phyloP scores from a whole-genome alignment of 2,329 filamentous ascomycete species.

The Pseudogymnoascus sp. region DNA sequence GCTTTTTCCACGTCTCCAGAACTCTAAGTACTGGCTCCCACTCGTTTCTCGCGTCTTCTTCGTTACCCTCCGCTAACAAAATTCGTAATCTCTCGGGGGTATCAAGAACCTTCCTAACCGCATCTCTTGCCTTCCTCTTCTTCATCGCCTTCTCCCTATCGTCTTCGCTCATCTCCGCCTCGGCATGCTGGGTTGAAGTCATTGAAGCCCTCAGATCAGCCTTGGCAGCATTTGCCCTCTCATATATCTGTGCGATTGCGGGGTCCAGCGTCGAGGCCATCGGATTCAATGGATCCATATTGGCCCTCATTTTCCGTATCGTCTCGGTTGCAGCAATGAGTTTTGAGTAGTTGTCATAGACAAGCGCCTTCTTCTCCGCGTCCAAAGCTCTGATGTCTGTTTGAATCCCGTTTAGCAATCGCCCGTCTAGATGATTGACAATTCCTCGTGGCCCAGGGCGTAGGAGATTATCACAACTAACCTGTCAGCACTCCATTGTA shows the following conservation, averaged over 20 bases:
- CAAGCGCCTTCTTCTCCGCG: constrained; percentile 90
- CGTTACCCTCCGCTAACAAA: constrained; percentile 50
- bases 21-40: constrained; percentile 36
- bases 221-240: constrained; percentile 23
- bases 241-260: constrained; percentile 66
- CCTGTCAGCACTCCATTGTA: constrained; percentile 61
- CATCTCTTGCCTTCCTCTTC: neutral
- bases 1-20: constrained; percentile 27
- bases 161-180: constrained; percentile 35
- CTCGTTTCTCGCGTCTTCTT: constrained; percentile 49
- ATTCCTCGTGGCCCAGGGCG: neutral
- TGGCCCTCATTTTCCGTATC: constrained; percentile 77
- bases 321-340: constrained; percentile 94
- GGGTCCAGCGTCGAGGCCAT: constrained; percentile 64
- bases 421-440: neutral
- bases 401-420: neutral
- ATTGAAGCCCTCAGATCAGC: constrained; percentile 22
- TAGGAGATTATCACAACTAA: constrained; percentile 25
- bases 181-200: constrained; percentile 10
- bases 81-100: constrained; percentile 41
- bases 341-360: constrained; percentile 98
- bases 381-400: constrained; percentile 78
- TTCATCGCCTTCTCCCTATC: constrained; percentile 2
- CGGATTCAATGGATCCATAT: constrained; percentile 70
- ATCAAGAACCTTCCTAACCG: constrained; percentile 12